Evolutionary conservation across 139 green algal genomes (phyloP), one percentile per base, ranked within the genome.

Genomic region (Pseudopediastrum boryanum): DNA sequence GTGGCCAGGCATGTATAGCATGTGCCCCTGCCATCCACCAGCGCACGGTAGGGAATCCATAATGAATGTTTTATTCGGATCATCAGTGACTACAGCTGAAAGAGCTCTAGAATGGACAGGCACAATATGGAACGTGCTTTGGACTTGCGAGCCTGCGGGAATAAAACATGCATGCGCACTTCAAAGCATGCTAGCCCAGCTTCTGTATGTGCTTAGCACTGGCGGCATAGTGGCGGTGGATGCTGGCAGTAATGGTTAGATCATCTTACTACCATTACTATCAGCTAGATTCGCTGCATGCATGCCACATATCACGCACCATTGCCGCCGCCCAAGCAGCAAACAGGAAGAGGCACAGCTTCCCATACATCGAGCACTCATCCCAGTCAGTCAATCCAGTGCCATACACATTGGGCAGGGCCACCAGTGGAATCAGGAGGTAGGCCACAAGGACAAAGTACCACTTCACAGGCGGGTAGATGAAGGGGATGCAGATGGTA

Each of bases 311-410:
- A n/a, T 31, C 8, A 3, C 54, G 46, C 39, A 77, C 65, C 77
- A 43, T 42, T 16, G 50, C 27, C 6, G 74, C 74, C 5, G 66
- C 80, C 86, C 86, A 90, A 23, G 77, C 80, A 1, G 86, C 80
- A 70, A 90, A 90, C 1, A 74, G 51, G 58, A 90, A 88, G 65
- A 90, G 84, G 29, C 72, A 71, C 71, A 90, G 81, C 83, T 90
- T 86, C 42, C 65, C 83, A 19, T 85, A 87, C 71, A 78, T 70
- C 27, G 50, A 68, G 36, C 36, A 36, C 35, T 31, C 65, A 25
- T 77, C 77, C 77, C 73, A 81, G 75, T 86, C 79, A 10, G 82
- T 90, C 54, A 90, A 64, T 0, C 86, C 86, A 23, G 79, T 82
- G n/a, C 80, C 86, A 54, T 86, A 88, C 8, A 56, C 65, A 62